Evolutionary conservation across 2,329 filamentous ascomycete genomes (phyloP).

Genomic region (Ophiognomonia clavigignenti-juglandacearum): DNA sequence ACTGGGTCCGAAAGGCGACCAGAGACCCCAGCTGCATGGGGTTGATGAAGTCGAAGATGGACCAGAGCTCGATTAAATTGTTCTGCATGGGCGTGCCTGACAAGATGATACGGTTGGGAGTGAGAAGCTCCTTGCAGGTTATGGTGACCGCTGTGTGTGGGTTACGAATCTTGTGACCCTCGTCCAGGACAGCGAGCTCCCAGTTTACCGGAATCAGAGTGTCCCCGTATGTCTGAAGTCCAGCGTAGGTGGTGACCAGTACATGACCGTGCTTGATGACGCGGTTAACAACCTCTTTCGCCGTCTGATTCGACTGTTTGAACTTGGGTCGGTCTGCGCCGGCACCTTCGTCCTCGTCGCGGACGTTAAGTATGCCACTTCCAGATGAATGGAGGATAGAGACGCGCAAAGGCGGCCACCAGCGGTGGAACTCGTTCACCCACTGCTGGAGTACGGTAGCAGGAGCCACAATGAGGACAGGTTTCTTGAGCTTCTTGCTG

Average conservation of each 20-base stretch:
- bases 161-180: constrained; percentile 97
- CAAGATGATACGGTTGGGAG: constrained; percentile 83
- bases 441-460: constrained; percentile 95
- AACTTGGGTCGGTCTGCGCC: constrained; percentile 41
- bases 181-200: constrained; percentile 91
- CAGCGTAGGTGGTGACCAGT: constrained; percentile 91
- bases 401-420: constrained; percentile 98
- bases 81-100: constrained; percentile 98
- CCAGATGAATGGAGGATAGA: constrained; percentile 94
- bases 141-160: constrained; percentile 93
- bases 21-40: constrained; percentile 92
- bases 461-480: constrained; percentile 86
- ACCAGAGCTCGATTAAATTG: constrained; percentile 92
- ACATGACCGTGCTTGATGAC: constrained; percentile 85
- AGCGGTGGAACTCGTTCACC: constrained; percentile 97
- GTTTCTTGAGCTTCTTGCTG: constrained; percentile 77
- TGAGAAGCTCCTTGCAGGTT: constrained; percentile 89
- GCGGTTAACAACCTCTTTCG: constrained; percentile 73
- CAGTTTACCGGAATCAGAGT: constrained; percentile 79
- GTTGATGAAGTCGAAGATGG: constrained; percentile 94
- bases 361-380: constrained; percentile 88
- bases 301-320: constrained; percentile 60
- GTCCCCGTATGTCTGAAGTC: constrained; percentile 86
- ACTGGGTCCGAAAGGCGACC: constrained; percentile 84
- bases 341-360: constrained; percentile 50